These are phyloP conservation scores for Podospora sp. DNA, from an alignment of 495 filamentous ascomycete genomes.

Conservation along the genomic window DNA sequence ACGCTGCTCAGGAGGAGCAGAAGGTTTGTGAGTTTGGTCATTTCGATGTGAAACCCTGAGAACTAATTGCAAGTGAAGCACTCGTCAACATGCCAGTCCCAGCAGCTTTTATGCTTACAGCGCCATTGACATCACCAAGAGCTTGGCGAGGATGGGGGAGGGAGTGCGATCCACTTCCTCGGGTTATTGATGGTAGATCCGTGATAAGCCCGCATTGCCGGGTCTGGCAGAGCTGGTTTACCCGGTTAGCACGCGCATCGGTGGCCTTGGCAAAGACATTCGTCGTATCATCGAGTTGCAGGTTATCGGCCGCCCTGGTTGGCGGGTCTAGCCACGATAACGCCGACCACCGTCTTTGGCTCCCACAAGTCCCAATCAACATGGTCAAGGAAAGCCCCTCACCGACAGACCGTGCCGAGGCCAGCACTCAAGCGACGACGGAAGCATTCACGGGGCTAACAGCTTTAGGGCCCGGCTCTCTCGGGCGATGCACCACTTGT, in stretches of 20 bases:
- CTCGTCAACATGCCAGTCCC: too few relatives aligned
- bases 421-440: too few relatives aligned
- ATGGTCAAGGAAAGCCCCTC: background rate
- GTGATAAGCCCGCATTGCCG: background rate
- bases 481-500: too few relatives aligned
- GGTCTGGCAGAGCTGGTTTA: background rate
- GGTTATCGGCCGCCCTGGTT: background rate
- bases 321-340: background rate
- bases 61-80: background rate
- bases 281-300: background rate
- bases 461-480: too few relatives aligned
- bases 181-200: background rate
- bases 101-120: background rate
- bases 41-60: background rate
- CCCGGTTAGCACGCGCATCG: background rate
- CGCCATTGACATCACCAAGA: constrained; percentile 6
- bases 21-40: constrained; percentile 5
- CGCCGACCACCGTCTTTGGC: background rate
- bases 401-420: too few relatives aligned
- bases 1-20: constrained; percentile 1
- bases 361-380: too few relatives aligned
- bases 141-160: background rate
- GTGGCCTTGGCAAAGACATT: background rate
- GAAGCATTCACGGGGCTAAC: too few relatives aligned
- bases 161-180: constrained; percentile 2